These are phyloP conservation scores for Ephemerocybe angulata DNA, from an alignment of 768 basidiomycete genomes.

Conservation along the genomic window DNA sequence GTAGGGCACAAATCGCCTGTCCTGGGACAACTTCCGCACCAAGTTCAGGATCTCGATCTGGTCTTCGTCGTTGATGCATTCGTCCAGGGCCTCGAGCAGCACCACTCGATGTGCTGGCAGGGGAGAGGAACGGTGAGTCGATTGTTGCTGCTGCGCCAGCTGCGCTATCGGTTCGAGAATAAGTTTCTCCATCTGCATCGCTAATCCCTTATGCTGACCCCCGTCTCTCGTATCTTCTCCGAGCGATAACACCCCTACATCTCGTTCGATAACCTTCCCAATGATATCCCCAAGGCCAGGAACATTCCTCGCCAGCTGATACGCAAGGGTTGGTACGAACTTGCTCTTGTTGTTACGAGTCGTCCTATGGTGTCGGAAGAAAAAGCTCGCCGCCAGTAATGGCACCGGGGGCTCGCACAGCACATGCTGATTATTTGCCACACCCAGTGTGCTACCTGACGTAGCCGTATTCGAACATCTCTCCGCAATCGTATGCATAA, in stretches of 20 bases:
- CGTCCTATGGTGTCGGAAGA: not conserved
- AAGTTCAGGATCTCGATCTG: slow-evolving; percentile 3
- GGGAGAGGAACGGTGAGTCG: not conserved
- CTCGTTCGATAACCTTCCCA: not conserved
- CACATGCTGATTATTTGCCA: not conserved
- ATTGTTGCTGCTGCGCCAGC: not conserved
- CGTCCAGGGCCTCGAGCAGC: not conserved
- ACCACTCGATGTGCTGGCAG: not conserved
- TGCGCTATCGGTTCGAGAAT: not conserved
- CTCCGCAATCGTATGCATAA: slow-evolving; percentile 4
- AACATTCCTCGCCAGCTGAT: not conserved
- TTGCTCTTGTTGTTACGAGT: slow-evolving; percentile 1
- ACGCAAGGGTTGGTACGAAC: not conserved
- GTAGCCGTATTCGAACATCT: not conserved
- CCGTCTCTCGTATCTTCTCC: not conserved
- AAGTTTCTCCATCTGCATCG: slow-evolving; percentile 2
- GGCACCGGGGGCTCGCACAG: not conserved
- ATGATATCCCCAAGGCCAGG: not conserved
- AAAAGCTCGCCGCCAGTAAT: slow-evolving; percentile 1
- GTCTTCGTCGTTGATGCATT: slow-evolving; percentile 5
- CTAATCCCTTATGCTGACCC: not conserved
- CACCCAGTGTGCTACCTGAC: not conserved
- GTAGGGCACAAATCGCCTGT: not conserved
- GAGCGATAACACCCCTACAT: not conserved
- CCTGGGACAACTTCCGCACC: slow-evolving; percentile 1